These are phyloP conservation scores for Neofusicoccum kwambonambiense DNA, from an alignment of 2,329 filamentous ascomycete genomes.

Conservation along the genomic window DNA sequence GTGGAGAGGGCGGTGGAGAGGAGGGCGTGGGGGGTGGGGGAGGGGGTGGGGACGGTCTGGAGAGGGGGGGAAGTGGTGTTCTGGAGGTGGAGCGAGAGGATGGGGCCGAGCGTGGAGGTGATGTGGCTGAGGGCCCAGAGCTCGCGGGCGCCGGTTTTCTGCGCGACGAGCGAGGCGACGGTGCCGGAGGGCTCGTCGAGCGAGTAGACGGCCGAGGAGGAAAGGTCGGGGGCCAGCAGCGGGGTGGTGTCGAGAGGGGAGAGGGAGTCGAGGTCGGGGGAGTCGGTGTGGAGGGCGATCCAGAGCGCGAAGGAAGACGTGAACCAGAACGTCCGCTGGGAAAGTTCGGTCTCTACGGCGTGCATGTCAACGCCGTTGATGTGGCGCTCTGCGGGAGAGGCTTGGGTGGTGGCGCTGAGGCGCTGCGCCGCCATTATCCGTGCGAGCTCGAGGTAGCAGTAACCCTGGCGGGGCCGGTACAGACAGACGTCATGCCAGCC, in stretches of 20 bases:
- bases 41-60: neutral
- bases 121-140: conserved; percentile 24
- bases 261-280: conserved; percentile 22
- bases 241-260: conserved; percentile 18
- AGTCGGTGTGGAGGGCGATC: conserved; percentile 39
- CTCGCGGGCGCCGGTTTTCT: conserved; percentile 21
- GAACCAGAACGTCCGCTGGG: conserved; percentile 43
- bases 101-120: conserved; percentile 21
- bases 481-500: conserved; percentile 40
- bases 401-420: conserved; percentile 36
- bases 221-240: conserved; percentile 25
- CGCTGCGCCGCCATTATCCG: conserved; percentile 26
- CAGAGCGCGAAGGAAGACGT: conserved; percentile 42
- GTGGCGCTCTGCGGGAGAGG: conserved; percentile 27
- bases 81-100: neutral
- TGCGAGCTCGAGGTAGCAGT: neutral
- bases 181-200: conserved; percentile 24
- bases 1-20: neutral
- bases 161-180: conserved; percentile 22
- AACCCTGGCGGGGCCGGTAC: conserved; percentile 20
- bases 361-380: conserved; percentile 45
- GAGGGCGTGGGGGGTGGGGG: neutral
- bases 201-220: conserved; percentile 20
- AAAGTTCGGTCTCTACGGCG: conserved; percentile 42
- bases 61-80: neutral